These are phyloP conservation scores for Rasamsonia emersonii DNA, from an alignment of 2,329 filamentous ascomycete genomes.

Conservation along the genomic window DNA sequence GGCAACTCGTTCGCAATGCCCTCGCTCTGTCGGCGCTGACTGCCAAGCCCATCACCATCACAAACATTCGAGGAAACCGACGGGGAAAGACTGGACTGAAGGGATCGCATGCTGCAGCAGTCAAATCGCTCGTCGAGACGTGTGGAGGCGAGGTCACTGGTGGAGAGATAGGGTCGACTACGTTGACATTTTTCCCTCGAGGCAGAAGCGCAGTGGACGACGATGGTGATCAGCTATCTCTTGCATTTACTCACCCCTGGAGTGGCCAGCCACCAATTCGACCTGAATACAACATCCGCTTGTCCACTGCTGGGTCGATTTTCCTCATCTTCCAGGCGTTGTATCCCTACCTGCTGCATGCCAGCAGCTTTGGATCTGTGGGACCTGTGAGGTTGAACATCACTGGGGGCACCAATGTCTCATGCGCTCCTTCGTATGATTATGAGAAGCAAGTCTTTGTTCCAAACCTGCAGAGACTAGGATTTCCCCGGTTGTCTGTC, in stretches of 20 bases:
- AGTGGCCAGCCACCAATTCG: constrained; percentile 12
- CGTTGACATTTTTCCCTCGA: constrained; percentile 25
- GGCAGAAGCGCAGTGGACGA: not conserved
- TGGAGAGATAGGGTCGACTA: constrained; percentile 26
- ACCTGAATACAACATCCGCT: constrained; percentile 31
- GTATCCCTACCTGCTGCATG: constrained; percentile 49
- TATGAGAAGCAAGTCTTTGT: constrained; percentile 49
- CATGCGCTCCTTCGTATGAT: constrained; percentile 47
- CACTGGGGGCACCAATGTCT: constrained; percentile 51
- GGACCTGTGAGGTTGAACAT: constrained; percentile 34
- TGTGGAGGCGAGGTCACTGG: constrained; percentile 35
- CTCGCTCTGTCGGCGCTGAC: constrained; percentile 48
- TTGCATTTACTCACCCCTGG: too few species aligned
- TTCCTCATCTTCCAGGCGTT: constrained; percentile 52
- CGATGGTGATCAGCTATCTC: constrained; percentile 2
- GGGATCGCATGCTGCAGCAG: constrained; percentile 47
- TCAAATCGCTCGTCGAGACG: constrained; percentile 44
- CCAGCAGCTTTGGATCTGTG: constrained; percentile 13
- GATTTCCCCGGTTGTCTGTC: constrained; percentile 39
- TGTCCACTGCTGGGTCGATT: constrained; percentile 45
- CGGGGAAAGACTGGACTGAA: constrained; percentile 47
- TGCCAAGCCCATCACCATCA: constrained; percentile 41
- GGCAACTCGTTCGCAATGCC: constrained; percentile 52
- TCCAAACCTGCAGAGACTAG: constrained; percentile 44
- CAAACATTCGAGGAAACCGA: constrained; percentile 45